Evolutionary conservation across 805 yeast species (phyloP), one percentile per base, ranked within the genome.

Genomic region (Teunomyces stri): DNA sequence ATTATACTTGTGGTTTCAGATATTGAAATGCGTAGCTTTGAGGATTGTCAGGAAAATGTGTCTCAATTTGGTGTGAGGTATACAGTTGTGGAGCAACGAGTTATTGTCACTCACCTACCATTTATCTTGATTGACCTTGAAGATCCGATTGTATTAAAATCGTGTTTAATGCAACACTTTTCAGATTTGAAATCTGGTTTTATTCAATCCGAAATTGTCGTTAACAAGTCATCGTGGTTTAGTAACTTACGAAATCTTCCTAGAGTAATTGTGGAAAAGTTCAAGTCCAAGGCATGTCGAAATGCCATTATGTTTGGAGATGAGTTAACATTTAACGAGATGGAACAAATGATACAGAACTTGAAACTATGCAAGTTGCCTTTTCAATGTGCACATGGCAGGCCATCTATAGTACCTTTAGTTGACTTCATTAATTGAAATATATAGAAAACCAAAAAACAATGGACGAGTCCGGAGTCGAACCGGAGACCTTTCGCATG

Each of bases 331-430:
- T 47, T 36, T 2, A 49, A 44, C 0, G 78, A 82, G 44, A 83
- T 88, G 64, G 49, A 53, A 5, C 37, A 59, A 0, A 55, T 87
- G 18, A 54, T 88, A 0, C 29, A 42, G 1, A 51, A 64, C 1
- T 67, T 89, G 25, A 52, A 69, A 0, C 18, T 45, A 3, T 87
- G 96, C 56, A 55, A 65, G 11, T 62, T 73, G 15, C 95, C 96
- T 0, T 85, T 87, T 53, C 82, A 78, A 46, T 89, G 96, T 69
- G 96, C 96, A 0, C 96, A 89, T 61, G 96, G 96, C 0, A 65
- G 96, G 47, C 95, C 96, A 0, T 78, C 89, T 0, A 60, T 85
- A 10, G 75, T 81, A 1, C 90, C 91, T 0, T 49, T 81, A 3
- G 64, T 65, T 28, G 62, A 65, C 33, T 44, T 62, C 9, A 18